These are phyloP conservation scores for Aphanomyces euteiches DNA, from an alignment of 352 stramenopile genomes.

Conservation along the genomic window DNA sequence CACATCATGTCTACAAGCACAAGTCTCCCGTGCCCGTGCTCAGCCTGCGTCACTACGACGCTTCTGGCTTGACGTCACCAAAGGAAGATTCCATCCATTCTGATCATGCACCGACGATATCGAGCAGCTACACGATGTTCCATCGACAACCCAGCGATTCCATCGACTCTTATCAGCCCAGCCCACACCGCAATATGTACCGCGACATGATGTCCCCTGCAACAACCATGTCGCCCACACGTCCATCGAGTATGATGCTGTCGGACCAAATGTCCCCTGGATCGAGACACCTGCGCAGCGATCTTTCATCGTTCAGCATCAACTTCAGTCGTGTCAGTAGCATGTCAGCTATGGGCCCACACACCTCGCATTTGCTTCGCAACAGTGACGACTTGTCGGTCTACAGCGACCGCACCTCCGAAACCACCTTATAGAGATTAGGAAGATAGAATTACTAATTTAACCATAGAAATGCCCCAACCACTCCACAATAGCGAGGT, in stretches of 20 bases:
- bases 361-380: neutral
- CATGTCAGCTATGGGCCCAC: neutral
- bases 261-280: neutral
- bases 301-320: neutral
- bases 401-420: conserved; percentile 6
- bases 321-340: neutral
- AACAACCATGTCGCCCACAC: neutral
- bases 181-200: neutral
- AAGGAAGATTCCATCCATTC: neutral
- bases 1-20: neutral
- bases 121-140: neutral
- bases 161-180: conserved; percentile 4
- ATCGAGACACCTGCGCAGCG: neutral
- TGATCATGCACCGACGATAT: too few species aligned
- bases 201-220: neutral
- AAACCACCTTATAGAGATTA: conserved; percentile 1
- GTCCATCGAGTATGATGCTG: neutral
- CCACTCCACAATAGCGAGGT: too few species aligned
- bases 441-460: neutral
- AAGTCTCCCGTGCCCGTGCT: conserved; percentile 3
- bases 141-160: neutral
- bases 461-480: neutral
- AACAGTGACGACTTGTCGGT: conserved; percentile 10
- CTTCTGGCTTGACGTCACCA: neutral
- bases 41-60: conserved; percentile 3